Percentiles rank a stretch among this genome's conserved stretches.
These are phyloP conservation scores for Mycena crocata DNA, from an alignment of 768 basidiomycete genomes.

Conservation along the genomic window DNA sequence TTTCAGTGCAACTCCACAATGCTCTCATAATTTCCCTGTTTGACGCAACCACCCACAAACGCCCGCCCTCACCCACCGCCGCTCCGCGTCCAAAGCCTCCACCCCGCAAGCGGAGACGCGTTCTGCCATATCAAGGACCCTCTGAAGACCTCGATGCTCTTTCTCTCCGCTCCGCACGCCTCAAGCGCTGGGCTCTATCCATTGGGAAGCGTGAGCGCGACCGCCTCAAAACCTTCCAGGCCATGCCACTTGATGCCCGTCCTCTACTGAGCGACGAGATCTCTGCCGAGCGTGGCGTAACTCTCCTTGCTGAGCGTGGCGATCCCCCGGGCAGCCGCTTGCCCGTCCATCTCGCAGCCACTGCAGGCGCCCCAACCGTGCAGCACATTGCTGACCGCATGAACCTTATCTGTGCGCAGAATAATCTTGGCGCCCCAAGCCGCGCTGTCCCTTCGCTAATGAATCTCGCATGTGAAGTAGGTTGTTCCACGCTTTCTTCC, in stretches of 20 bases:
- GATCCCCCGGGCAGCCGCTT: constrained; percentile 79
- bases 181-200: constrained; percentile 82
- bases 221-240: constrained; percentile 65
- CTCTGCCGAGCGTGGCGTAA: constrained; percentile 74
- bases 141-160: constrained; percentile 62
- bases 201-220: constrained; percentile 82
- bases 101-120: constrained; percentile 76
- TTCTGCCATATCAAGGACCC: constrained; percentile 79
- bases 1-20: constrained; percentile 82
- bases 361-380: constrained; percentile 76
- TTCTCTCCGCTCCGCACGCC: constrained; percentile 67
- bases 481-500: constrained; percentile 25
- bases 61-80: constrained; percentile 74
- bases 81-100: constrained; percentile 70
- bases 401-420: constrained; percentile 85
- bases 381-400: constrained; percentile 85
- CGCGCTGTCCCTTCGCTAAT: constrained; percentile 75
- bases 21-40: constrained; percentile 86
- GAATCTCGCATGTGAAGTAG: constrained; percentile 83
- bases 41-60: constrained; percentile 79
- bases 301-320: constrained; percentile 71
- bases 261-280: constrained; percentile 76
- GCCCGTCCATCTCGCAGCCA: constrained; percentile 79
- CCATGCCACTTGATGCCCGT: constrained; percentile 50
- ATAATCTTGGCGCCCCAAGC: constrained; percentile 71